A percentile compares a stretch with the other conserved stretches of the same genome.
These are phyloP conservation scores for Gastroboletus turbinatus DNA, from an alignment of 1,284 basidiomycete genomes.

Conservation along the genomic window DNA sequence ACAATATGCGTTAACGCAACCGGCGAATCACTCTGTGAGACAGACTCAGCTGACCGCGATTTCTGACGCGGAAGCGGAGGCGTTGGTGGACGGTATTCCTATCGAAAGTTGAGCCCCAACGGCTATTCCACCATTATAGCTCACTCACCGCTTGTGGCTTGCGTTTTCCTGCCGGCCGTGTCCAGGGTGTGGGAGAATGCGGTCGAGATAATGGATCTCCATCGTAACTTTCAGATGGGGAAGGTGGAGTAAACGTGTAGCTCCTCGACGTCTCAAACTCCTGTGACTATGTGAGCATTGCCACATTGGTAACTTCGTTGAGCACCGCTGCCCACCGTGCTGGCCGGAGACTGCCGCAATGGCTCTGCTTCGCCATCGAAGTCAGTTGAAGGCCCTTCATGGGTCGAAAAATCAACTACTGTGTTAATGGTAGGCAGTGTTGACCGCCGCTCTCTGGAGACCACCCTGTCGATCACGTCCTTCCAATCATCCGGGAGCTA, in stretches of 20 bases:
- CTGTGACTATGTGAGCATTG: conserved; percentile 35
- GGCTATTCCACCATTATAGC: neutral
- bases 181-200: conserved; percentile 36
- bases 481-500: conserved; percentile 56
- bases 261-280: conserved; percentile 34
- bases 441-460: conserved; percentile 34
- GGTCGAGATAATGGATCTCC: conserved; percentile 38
- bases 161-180: conserved; percentile 28
- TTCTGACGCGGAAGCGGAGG: conserved; percentile 48
- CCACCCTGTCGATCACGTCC: conserved; percentile 42
- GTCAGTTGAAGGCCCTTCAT: conserved; percentile 32
- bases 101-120: conserved; percentile 6
- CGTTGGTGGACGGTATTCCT: conserved; percentile 57
- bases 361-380: conserved; percentile 32
- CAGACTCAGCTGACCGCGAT: conserved; percentile 29
- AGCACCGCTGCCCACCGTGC: conserved; percentile 35
- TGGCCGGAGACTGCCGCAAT: conserved; percentile 38
- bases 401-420: conserved; percentile 35
- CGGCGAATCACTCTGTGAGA: conserved; percentile 32
- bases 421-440: conserved; percentile 38
- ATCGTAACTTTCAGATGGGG: conserved; percentile 37
- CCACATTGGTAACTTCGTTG: conserved; percentile 27
- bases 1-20: conserved; percentile 30
- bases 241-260: conserved; percentile 36
- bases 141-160: conserved; percentile 37